These are phyloP conservation scores for Strigomonas culicis DNA, from an alignment of 208 protist species.

Conservation along the genomic window DNA sequence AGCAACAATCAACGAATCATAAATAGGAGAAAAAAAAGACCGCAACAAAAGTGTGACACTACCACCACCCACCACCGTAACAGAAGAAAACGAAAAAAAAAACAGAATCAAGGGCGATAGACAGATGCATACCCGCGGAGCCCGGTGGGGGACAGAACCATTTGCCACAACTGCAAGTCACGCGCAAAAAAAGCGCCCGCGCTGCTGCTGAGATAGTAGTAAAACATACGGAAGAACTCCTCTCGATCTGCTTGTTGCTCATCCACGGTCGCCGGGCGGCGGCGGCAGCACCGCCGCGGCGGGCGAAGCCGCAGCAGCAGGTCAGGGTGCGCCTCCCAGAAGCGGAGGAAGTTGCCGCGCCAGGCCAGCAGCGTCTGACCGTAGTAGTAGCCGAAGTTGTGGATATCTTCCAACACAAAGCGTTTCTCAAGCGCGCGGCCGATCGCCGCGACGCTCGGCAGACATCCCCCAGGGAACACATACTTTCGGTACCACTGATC, in stretches of 20 bases:
- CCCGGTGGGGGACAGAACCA: conserved; percentile 46
- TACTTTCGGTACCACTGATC: conserved; percentile 81
- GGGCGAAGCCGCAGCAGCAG: no score
- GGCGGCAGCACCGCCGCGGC: neutral
- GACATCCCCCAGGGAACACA: conserved; percentile 78
- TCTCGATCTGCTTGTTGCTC: conserved; percentile 3
- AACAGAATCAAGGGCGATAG: neutral
- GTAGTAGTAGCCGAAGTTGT: conserved; percentile 68
- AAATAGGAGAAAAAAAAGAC: conserved; percentile 11
- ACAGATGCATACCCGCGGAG: conserved; percentile 15
- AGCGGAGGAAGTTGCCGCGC: conserved; percentile 41
- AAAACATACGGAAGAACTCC: conserved; percentile 65
- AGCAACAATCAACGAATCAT: neutral
- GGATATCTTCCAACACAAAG: conserved; percentile 61
- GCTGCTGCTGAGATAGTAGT: conserved; percentile 66
- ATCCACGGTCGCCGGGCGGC: neutral
- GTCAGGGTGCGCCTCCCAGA: conserved; percentile 25
- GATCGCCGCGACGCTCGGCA: conserved; percentile 38
- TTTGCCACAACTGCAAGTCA: conserved; percentile 58
- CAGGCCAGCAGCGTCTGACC: conserved; percentile 44
- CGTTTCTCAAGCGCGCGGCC: conserved; percentile 33
- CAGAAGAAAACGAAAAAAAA: neutral
- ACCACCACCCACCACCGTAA: no score
- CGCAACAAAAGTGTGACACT: no score
- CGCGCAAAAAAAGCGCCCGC: conserved; percentile 42